Base-by-base conservation (phyloP, 345 rosid species). In the Leavenworthia alabamica region DNA sequence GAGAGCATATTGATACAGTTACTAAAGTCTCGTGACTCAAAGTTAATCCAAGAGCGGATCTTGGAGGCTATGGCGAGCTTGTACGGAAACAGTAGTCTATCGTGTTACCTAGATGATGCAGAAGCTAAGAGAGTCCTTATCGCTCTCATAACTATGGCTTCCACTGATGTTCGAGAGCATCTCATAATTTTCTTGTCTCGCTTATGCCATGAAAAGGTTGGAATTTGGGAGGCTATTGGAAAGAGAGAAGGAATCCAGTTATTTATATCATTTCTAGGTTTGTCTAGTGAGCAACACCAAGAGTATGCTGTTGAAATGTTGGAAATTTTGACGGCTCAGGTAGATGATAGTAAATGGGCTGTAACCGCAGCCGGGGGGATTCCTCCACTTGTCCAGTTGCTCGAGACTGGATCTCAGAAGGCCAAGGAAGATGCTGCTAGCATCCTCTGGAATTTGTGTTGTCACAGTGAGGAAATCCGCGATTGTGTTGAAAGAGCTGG, bases 281-380 rank as follows among this genome's bases (percentile, higher is more conserved):
- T 88, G 72, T 83, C 98, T 27, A 73, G 88, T 24, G 98, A 88
- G 77, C 96, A 84, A 75, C 96, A 86, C 62, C 98, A 86, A 73
- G 98, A 88, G 73, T 80, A 77, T 62, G 83, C 85, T 35, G 96
- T 88, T 73, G 77, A 70, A 66, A 81, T 88, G 78, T 65, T 91
- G 66, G 80, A 71, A 53, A 83, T 88, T 61, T 70, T 86, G 78
- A 81, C 90, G 2, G 81, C 84, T 51, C 86, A 84, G 77, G 88
- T 80, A 56, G 96, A 84, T 44, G 98, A 91, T 58, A 88, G 96
- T 78, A 91, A 88, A 78, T 91, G 96, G 98, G 96, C 98, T 31
- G 77, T 91, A 70, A 91, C 94, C 13, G 96, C 95, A 49, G 98
- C 92, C 4, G 98, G 98, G 62, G 96, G 98, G 50, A 91, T 91